These are phyloP conservation scores for Cichorium intybus DNA, from an alignment of 140 eudicot species.

Conservation along the genomic window DNA sequence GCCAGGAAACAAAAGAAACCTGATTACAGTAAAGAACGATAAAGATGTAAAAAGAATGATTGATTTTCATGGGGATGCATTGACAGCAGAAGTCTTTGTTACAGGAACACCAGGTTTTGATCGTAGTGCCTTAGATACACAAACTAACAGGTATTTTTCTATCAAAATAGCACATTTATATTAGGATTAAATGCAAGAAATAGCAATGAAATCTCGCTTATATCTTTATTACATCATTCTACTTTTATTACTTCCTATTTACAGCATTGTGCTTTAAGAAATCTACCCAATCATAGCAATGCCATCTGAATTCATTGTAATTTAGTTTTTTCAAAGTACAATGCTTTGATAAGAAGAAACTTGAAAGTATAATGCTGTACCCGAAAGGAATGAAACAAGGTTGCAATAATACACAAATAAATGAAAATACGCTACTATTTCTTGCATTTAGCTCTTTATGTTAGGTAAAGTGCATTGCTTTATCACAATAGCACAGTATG, in stretches of 20 bases:
- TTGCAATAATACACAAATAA: too few species aligned
- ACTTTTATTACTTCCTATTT: neutral
- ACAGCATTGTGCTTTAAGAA: neutral
- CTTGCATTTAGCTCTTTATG: too few species aligned
- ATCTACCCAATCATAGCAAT: neutral
- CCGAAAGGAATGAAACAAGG: neutral
- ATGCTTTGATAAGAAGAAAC: neutral
- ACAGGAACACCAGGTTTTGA: slow-evolving; percentile 61
- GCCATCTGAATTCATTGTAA: neutral
- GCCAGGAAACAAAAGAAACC: slow-evolving; percentile 75
- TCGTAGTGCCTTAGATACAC: slow-evolving; percentile 28
- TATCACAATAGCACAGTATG: neutral
- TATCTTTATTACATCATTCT: neutral
- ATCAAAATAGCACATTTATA: neutral
- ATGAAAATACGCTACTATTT: too few species aligned
- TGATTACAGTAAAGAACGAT: slow-evolving; percentile 66
- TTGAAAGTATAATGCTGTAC: neutral
- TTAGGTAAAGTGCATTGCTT: neutral
- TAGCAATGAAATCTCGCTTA: too few species aligned
- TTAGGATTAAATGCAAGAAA: neutral
- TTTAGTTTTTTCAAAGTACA: neutral
- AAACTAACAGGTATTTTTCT: slow-evolving; percentile 40
- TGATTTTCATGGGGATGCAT: slow-evolving; percentile 68
- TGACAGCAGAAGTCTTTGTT: slow-evolving; percentile 74
- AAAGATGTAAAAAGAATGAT: slow-evolving; percentile 81